These are phyloP conservation scores for Rhizopus microsporus DNA, from an alignment of 371 early-diverging fungal genomes.

Conservation along the genomic window DNA sequence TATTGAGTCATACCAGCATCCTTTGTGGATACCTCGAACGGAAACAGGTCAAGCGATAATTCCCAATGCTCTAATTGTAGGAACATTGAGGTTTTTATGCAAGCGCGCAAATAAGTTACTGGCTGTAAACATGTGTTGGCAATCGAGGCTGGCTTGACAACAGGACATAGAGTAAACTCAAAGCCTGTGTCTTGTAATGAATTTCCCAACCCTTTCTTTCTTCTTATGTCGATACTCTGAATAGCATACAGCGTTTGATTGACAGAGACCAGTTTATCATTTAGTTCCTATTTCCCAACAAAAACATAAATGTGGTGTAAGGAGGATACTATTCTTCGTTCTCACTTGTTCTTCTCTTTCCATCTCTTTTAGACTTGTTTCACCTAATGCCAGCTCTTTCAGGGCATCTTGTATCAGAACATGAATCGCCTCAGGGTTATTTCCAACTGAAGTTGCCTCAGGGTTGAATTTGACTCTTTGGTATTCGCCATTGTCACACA, in stretches of 20 bases:
- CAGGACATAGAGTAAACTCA: slow-evolving; percentile 18
- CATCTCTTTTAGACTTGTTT: slow-evolving; percentile 7
- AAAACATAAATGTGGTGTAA: not conserved
- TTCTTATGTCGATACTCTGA: slow-evolving; percentile 10
- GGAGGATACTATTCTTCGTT: not conserved
- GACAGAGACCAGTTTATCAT: slow-evolving; percentile 9
- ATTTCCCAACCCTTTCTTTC: slow-evolving; percentile 13
- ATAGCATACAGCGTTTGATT: slow-evolving; percentile 26
- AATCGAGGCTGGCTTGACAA: slow-evolving; percentile 7
- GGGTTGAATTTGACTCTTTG: slow-evolving; percentile 8
- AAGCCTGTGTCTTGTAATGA: slow-evolving; percentile 24
- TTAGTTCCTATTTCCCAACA: slow-evolving; percentile 2
- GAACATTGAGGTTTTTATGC: slow-evolving; percentile 19
- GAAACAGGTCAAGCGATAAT: slow-evolving; percentile 7
- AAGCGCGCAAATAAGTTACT: slow-evolving; percentile 8
- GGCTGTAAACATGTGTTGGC: slow-evolving; percentile 11
- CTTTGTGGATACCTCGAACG: not conserved
- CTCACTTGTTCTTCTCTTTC: slow-evolving; percentile 11
- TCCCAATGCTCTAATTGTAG: slow-evolving; percentile 24
- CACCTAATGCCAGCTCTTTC: slow-evolving; percentile 12
- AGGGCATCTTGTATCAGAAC: slow-evolving; percentile 6
- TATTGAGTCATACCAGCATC: slow-evolving; percentile 5
- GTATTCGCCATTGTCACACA: not conserved
- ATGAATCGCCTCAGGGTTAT: slow-evolving; percentile 10
- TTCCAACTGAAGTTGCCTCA: slow-evolving; percentile 1